Base-by-base conservation (phyloP, 1,139 yeast species). In the Suhomyces guaymorum region DNA sequence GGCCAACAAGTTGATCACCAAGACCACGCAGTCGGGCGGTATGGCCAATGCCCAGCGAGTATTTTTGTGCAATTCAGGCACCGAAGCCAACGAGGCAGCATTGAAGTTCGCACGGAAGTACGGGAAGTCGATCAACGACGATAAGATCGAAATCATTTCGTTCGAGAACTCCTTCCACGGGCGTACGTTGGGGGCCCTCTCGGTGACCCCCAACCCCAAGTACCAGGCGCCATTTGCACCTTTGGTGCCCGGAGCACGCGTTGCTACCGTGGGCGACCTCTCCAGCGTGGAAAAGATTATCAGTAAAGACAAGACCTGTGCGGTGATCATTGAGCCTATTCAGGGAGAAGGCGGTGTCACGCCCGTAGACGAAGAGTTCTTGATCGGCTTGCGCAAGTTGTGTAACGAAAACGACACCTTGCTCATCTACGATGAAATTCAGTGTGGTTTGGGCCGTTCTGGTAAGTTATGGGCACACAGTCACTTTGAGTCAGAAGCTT, bases 1-100 rank as follows among this genome's bases (percentile, higher is more conserved):
- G 46, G 81, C 92, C 43, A 76, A 78, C 47, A 76, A 80, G 43
- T 63, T 92, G 31, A 82, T 92, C 2, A 75, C 77, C 28, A 72
- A 75, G 37, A 92, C 98, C 3, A 69, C 69, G 43, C 63, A 67
- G 26, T 66, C 79, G 27, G 94, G 90, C 10, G 96, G 94, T 12
- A 87, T 88, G 88, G 60, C 69, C 33, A 73, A 80, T 49, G 96
- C 96, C 2, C 69, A 85, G 20, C 70, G 82, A 41, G 96, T 89
- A n/a, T 92, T 92, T 52, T 66, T 92, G 41, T 82, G 94, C 55
- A 92, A 90, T 56, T 84, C 96, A 0, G 98, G 98, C 31, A 82
- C 97, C 7, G 98, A 92, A 61, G 97, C 98, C 37, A 92, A 90
- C 54, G 98, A 92, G 59, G 98, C 97, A 2, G 98, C 98, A 1